These are phyloP conservation scores for Termitomyces sp. DNA, from an alignment of 1,284 basidiomycete genomes.

Conservation along the genomic window DNA sequence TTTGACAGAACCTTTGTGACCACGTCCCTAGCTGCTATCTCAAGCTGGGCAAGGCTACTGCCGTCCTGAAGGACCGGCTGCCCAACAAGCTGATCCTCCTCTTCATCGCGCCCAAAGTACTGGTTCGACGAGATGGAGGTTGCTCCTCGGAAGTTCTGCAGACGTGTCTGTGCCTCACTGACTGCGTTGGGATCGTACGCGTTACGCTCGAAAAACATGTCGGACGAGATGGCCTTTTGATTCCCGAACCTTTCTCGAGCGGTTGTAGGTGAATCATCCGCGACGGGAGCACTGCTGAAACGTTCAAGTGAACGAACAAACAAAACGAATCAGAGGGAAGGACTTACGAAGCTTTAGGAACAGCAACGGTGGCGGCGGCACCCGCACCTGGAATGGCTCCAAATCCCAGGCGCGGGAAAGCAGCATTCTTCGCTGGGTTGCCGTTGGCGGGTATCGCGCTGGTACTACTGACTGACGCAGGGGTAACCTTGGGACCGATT, in stretches of 20 bases:
- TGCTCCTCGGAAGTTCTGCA: constrained; percentile 87
- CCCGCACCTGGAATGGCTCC: constrained; percentile 70
- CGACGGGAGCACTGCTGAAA: constrained; percentile 25
- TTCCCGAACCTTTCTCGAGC: constrained; percentile 89
- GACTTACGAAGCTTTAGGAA: constrained; percentile 44
- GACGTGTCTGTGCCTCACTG: constrained; percentile 76
- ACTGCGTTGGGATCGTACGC: constrained; percentile 76
- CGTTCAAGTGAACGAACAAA: not conserved
- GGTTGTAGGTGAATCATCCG: constrained; percentile 67
- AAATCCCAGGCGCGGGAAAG: constrained; percentile 84
- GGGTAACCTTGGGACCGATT: constrained; percentile 33
- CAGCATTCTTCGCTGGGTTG: constrained; percentile 32
- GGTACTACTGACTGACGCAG: constrained; percentile 21
- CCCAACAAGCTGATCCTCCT: constrained; percentile 40
- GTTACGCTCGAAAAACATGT: constrained; percentile 95
- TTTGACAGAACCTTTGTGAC: constrained; percentile 78
- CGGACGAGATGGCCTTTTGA: constrained; percentile 95
- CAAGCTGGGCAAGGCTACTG: constrained; percentile 70
- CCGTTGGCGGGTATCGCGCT: constrained; percentile 19
- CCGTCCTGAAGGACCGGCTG: constrained; percentile 52
- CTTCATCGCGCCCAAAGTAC: constrained; percentile 92
- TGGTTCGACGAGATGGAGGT: constrained; percentile 93
- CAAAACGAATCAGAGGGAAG: not conserved
- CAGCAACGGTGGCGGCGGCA: constrained; percentile 44
- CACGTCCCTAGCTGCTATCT: constrained; percentile 78